A percentile compares a stretch with the other conserved stretches of the same genome.
phyloP scores from a whole-genome alignment of 1,139 yeast genomes.

The Kodamaea plutei region DNA sequence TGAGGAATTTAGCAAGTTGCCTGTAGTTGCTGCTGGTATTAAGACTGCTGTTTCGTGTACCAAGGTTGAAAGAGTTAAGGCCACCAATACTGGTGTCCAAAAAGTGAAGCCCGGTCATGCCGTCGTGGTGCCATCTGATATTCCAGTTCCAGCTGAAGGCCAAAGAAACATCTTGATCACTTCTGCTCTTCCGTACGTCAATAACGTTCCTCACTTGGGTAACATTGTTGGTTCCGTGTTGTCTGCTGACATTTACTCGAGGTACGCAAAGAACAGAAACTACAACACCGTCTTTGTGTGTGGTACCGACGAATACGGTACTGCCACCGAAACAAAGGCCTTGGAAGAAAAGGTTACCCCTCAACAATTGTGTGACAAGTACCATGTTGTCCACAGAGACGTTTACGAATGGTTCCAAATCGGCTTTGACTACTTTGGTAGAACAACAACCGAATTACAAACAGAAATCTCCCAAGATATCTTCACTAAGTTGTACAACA shows the following conservation, averaged over 20 bases:
- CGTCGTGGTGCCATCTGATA: conserved; percentile 32
- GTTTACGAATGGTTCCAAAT: conserved; percentile 97
- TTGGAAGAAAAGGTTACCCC: conserved; percentile 91
- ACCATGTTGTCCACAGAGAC: conserved; percentile 77
- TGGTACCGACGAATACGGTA: conserved; percentile 99
- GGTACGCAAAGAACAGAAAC: conserved; percentile 86
- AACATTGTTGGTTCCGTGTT: conserved; percentile 93
- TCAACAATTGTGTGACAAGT: conserved; percentile 82
- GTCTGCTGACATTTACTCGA: conserved; percentile 89
- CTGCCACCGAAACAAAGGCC: conserved; percentile 98
- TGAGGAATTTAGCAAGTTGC: conserved; percentile 31
- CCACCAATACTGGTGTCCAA: conserved; percentile 54
- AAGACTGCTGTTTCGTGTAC: conserved; percentile 36
- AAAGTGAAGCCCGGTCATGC: conserved; percentile 41
- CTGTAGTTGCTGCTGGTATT: conserved; percentile 37
- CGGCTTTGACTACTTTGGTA: conserved; percentile 90
- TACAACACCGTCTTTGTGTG: conserved; percentile 82
- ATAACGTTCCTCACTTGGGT: conserved; percentile 97
- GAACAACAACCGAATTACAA: conserved; percentile 90
- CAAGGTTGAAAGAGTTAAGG: conserved; percentile 42
- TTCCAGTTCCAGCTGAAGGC: conserved; percentile 54
- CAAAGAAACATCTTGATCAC: conserved; percentile 84
- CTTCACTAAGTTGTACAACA: conserved; percentile 66
- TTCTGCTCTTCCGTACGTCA: conserved; percentile 95
- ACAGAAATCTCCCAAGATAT: conserved; percentile 96